Base-by-base conservation (phyloP, 768 basidiomycete species). In the Tylopilus rubrobrunneus region DNA sequence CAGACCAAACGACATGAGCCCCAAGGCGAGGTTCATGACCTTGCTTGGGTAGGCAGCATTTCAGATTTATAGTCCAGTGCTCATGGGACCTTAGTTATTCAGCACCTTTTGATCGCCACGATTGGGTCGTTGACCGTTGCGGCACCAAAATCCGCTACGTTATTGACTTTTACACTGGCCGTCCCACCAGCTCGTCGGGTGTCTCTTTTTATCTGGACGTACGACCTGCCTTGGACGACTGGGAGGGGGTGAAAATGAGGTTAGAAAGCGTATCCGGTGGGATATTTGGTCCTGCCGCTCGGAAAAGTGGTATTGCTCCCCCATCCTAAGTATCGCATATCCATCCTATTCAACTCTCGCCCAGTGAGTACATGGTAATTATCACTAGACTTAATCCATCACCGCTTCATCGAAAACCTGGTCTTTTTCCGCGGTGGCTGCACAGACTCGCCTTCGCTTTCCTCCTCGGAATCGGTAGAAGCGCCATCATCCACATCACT, bases 81-180 rank as follows among this genome's bases (percentile, higher is more conserved):
- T 58, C 8, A 57, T 49, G 21, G n/a, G 5, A 10, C 31, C 28
- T 7, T 61, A 99, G 96, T 11, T 99, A 97, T 70, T 79, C 90
- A 27, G 79, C 91, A 23, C 97, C 97, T 0, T 99, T 99, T 71
- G 97, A 99, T 69, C 78, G 92, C 50, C 97, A 99, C 61, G 96
- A 98, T 69, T 99, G 97, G 97, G 70, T 92, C 47, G 85, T 99
- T 47, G 93, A 97, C 69, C 85, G 96, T 33, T 97, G 95, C 66
- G 96, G 94, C 6, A 83, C 81, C 9, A 84, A 83, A 53, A 78
- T 93, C 67, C 86, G 96, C 48, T 99, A 99, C 74, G 84, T 99
- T 55, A 97, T 99, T 63, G 97, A 99, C 73, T 99, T 98, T 72
- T 99, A 99, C 74, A 89, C 90, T 4, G 96, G 96, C 17, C 83